A percentile compares a stretch with the other conserved stretches of the same genome.
Evolutionary conservation across 73 alveolate species (phyloP).

Genomic region (Paramecium sonneborni): DNA sequence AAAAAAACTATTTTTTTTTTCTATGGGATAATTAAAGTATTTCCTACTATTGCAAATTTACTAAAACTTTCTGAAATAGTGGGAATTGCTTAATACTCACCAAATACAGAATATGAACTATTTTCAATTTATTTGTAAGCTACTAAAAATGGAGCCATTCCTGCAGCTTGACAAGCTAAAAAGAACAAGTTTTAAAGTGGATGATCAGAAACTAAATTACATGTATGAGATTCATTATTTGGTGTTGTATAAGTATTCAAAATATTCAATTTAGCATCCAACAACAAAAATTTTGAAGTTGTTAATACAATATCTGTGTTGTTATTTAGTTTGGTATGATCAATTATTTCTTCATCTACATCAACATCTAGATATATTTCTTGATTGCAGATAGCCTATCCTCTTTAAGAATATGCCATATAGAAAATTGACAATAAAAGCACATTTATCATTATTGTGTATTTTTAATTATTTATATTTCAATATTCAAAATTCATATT

Average conservation of each 20-base stretch:
- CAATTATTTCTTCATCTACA: background rate
- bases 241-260: background rate
- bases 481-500: background rate
- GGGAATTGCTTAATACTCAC: background rate
- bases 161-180: background rate
- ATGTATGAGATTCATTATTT: background rate
- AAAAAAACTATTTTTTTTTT: background rate
- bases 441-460: conserved; percentile 37
- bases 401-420: background rate
- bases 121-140: background rate
- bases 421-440: background rate
- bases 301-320: background rate
- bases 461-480: background rate
- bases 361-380: background rate
- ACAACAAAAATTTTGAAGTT: background rate
- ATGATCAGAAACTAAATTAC: background rate
- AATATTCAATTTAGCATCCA: background rate
- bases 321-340: background rate
- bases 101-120: background rate
- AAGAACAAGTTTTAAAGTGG: background rate
- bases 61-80: background rate
- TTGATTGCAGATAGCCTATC: background rate
- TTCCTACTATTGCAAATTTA: background rate
- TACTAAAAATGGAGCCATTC: background rate
- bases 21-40: background rate